Evolutionary conservation across 2,329 filamentous ascomycete genomes (phyloP), one percentile per base, ranked within the genome.

Genomic region (Penicillium sp.): DNA sequence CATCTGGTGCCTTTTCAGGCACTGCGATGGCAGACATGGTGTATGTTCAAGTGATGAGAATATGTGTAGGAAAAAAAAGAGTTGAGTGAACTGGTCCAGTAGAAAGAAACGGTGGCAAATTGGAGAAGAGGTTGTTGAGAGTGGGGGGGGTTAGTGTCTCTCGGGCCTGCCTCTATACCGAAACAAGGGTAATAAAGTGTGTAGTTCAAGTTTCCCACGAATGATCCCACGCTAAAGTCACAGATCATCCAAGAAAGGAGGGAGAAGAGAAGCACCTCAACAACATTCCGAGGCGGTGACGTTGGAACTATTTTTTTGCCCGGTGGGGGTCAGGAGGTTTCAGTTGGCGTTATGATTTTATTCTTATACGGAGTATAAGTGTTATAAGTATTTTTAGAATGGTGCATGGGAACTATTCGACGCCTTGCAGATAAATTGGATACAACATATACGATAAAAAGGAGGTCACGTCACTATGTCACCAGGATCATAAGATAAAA

Each of bases 1-100:
- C 92, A 77, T 90, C 92, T 63, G 82, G 81, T 16, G 78, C 74
- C 74, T 86, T 85, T 69, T 86, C 84, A 32, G 72, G 68, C 38
- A 70, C 60, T 48, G 62, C 63, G 31, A 66, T 57, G 39, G 74
- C 68, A 43, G 72, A 70, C 60, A 74, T 73, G 45, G 61, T 59
- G 49, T 32, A 10, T 37, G 13, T 44, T 44, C 38, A 34, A 35
- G 18, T 20, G 20, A 38, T 39, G 37, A 50, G 48, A 37, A 55
- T 43, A 31, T 43, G 37, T 31, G 29, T n/a, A n/a, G n/a, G 38
- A 35, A 31, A 39, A 22, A 26, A 44, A 40, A 24, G n/a, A 40
- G 43, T 35, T 29, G 55, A 26, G 44, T 42, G 32, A 35, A 24
- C 8, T 42, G 18, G 38, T 29, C 18, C 42, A n/a, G 44, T 35